A percentile compares a stretch with the other conserved stretches of the same genome.
Conservation (phyloP, 2,329 filamentous ascomycete species). For the Diaporthe velutina region DNA sequence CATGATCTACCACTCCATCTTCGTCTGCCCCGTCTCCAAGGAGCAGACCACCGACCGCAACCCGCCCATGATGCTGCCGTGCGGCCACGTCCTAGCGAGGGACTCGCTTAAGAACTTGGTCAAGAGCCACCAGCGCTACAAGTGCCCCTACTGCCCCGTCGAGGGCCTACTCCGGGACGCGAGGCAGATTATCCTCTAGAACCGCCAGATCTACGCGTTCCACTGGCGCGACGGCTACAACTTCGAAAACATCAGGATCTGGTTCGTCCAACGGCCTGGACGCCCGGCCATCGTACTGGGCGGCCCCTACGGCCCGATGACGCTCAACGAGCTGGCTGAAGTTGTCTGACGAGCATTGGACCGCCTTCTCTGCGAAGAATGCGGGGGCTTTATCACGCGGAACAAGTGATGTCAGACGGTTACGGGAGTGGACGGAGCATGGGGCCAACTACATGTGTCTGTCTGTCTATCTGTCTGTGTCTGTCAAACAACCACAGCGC, state of each 20-base stretch:
- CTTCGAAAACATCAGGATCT: not conserved
- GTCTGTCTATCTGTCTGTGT: not conserved
- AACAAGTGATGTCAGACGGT: not conserved
- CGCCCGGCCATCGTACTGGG: not conserved
- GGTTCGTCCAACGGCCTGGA: not conserved
- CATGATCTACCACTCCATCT: conserved; percentile 92
- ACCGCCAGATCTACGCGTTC: not conserved
- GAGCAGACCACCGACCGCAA: conserved; percentile 95
- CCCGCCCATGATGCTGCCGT: conserved; percentile 96
- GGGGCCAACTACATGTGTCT: not conserved
- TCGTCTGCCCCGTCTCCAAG: conserved; percentile 97
- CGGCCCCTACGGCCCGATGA: not conserved
- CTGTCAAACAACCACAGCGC: conserved; percentile 2
- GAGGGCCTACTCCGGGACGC: conserved; percentile 86
- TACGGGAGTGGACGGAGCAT: not conserved
- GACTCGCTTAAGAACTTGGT: conserved; percentile 85
- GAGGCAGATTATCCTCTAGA: conserved; percentile 75
- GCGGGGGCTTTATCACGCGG: not conserved
- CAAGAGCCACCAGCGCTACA: conserved; percentile 81
- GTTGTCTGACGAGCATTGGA: not conserved
- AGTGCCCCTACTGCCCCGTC: conserved; percentile 94
- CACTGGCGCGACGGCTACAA: not conserved
- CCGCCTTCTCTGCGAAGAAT: not conserved
- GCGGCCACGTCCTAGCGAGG: conserved; percentile 91
- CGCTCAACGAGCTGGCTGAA: not conserved